A percentile compares a stretch with the other conserved stretches of the same genome.
Conservation (phyloP, 2,329 filamentous ascomycete species). For the Thielaviopsis populi region DNA sequence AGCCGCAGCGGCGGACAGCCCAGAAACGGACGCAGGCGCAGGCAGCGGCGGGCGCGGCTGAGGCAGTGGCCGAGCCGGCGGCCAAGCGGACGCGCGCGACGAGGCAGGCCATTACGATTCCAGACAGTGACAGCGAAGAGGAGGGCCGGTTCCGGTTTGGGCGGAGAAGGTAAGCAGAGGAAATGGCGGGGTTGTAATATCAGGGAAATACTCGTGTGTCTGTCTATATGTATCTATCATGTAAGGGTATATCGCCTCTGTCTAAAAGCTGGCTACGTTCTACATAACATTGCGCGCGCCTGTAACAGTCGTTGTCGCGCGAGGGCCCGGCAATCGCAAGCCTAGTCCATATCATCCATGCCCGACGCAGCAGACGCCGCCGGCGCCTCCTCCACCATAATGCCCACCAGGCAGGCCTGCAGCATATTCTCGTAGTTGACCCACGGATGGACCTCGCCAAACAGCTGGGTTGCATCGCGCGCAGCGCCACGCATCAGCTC, state of each 20-base stretch:
- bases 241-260: background rate
- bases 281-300: background rate
- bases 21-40: background rate
- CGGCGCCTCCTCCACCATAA: constrained; percentile 43
- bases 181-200: background rate
- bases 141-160: constrained; percentile 42
- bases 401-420: constrained; percentile 44
- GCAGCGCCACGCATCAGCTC: constrained; percentile 53
- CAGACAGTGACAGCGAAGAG: constrained; percentile 38
- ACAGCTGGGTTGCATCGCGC: constrained; percentile 46
- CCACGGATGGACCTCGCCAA: constrained; percentile 55
- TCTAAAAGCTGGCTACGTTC: background rate
- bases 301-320: no score
- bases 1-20: constrained; percentile 23
- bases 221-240: constrained; percentile 1
- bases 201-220: background rate
- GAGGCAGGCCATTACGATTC: constrained; percentile 24
- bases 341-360: constrained; percentile 49
- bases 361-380: constrained; percentile 28
- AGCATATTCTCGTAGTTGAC: constrained; percentile 61
- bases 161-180: constrained; percentile 28
- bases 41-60: constrained; percentile 12
- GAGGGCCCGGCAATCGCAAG: background rate
- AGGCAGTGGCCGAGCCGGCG: constrained; percentile 22
- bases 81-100: constrained; percentile 24